Base-by-base conservation (phyloP, 2,329 filamentous ascomycete genomes). In the Cytospora chrysosperma region DNA sequence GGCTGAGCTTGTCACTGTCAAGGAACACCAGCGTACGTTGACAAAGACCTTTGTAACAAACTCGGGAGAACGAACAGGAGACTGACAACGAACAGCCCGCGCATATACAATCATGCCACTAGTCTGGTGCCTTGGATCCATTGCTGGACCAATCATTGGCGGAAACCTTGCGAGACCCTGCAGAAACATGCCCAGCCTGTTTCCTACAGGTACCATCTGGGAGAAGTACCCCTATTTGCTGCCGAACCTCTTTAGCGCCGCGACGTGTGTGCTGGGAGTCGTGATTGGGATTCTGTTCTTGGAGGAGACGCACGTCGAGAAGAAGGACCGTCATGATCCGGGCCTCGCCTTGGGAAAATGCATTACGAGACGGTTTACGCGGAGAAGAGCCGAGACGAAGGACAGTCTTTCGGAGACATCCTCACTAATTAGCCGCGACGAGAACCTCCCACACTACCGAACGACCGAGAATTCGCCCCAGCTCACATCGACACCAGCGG, bases 31-130 rank as follows among this genome's bases (percentile, higher is more conserved):
- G 75, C 90, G 90, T 92, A 77, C 77, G 89, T 79, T 60, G 51
- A 34, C 27, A 55, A 49, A 26, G 47, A 32, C 47, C 34, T 43
- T 24, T 12, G 3, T 50, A 49, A 27, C 50, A 34, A n/a, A 52
- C n/a, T 15, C 51, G 65, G 49, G 49, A 3, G 59, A 43, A 15
- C 26, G n/a, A 15, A n/a, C 47, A 65, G 68, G 28, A 68, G 61
- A 63, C 52, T 52, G 56, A 58, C 26, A 55, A 49, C 53, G 21
- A 21, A 21, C 66, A 93, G 90, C 93, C 69, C 91, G 92, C 70
- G 95, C 94, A 56, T 99, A 96, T 78, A 92, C 94, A 15, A 93
- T 98, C 69, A 97, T 99, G 93, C 95, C 95, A 8, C 92, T 97
- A 74, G 92, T 98, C 28, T 99, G 95, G 95, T 97, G 93, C 74